Conservation (phyloP, 345 rosid species). For the Boechera divaricarpa region DNA sequence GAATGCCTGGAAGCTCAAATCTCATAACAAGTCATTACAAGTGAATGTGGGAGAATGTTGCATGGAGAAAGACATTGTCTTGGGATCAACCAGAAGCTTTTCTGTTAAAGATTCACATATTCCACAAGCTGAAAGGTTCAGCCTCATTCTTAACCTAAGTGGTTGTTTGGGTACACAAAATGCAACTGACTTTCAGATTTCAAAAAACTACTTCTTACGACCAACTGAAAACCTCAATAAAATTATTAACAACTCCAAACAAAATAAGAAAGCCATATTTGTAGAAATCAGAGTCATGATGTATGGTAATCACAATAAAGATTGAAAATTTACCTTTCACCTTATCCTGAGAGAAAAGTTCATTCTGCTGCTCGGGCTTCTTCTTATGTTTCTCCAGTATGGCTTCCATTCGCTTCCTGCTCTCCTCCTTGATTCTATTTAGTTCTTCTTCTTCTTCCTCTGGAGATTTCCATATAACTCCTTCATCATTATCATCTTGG, state of each 20-base stretch:
- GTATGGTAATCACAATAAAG: not conserved
- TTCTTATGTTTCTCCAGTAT: constrained; percentile 76
- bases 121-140: constrained; percentile 13
- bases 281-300: constrained; percentile 17
- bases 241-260: constrained; percentile 2
- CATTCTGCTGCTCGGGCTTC: constrained; percentile 58
- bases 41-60: constrained; percentile 3
- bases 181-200: constrained; percentile 5
- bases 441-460: constrained; percentile 88
- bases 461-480: constrained; percentile 59
- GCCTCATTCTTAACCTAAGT: constrained; percentile 1
- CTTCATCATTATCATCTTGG: constrained; percentile 70
- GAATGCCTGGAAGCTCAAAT: constrained; percentile 40
- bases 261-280: constrained; percentile 9
- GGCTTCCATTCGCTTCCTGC: constrained; percentile 84
- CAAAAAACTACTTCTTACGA: not conserved
- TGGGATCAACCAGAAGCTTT: constrained; percentile 22
- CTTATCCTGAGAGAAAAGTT: constrained; percentile 41
- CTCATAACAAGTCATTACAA: constrained; percentile 24
- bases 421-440: constrained; percentile 86
- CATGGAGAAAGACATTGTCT: not conserved
- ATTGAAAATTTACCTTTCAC: constrained; percentile 52
- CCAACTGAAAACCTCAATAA: constrained; percentile 10
- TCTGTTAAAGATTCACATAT: constrained; percentile 8
- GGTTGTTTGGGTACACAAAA: constrained; percentile 8